These are phyloP conservation scores for Mesembryanthemum crystallinum DNA, from an alignment of 148 eudicot genomes.

Conservation along the genomic window DNA sequence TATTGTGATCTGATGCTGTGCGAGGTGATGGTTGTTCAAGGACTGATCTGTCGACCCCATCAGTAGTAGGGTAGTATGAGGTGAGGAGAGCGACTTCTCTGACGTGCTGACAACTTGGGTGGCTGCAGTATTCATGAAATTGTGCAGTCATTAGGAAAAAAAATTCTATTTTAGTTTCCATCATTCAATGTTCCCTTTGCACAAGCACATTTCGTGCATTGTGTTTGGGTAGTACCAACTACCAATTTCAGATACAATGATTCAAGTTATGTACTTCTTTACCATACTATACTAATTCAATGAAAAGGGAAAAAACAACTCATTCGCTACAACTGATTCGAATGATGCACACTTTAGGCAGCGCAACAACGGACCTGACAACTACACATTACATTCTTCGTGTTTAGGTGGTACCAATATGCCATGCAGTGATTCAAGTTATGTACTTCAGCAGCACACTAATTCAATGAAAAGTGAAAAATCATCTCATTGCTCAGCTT, in stretches of 20 bases:
- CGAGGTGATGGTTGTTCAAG: conserved; percentile 30
- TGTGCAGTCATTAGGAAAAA: conserved; percentile 5
- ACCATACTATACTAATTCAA: no score
- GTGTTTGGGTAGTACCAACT: neutral
- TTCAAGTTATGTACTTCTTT: no score
- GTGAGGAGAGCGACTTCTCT: conserved; percentile 40
- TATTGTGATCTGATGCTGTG: conserved; percentile 71
- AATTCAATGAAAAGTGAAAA: no score
- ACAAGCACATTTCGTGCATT: conserved; percentile 14
- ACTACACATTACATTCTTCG: neutral
- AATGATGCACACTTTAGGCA: neutral
- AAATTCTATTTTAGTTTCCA: neutral
- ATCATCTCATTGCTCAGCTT: neutral
- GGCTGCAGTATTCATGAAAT: conserved; percentile 32
- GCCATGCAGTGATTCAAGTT: no score
- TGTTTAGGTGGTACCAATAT: neutral
- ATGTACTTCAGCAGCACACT: no score
- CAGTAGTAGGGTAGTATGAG: conserved; percentile 22
- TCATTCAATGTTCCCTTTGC: conserved; percentile 8
- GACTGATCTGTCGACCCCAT: conserved; percentile 35
- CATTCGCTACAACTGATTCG: no score
- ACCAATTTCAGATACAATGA: no score
- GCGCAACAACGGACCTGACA: neutral
- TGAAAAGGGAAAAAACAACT: no score
- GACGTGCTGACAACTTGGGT: conserved; percentile 42